phyloP scores from a whole-genome alignment of 805 yeast genomes.

The Sugiyamaella qingdaonensis region DNA sequence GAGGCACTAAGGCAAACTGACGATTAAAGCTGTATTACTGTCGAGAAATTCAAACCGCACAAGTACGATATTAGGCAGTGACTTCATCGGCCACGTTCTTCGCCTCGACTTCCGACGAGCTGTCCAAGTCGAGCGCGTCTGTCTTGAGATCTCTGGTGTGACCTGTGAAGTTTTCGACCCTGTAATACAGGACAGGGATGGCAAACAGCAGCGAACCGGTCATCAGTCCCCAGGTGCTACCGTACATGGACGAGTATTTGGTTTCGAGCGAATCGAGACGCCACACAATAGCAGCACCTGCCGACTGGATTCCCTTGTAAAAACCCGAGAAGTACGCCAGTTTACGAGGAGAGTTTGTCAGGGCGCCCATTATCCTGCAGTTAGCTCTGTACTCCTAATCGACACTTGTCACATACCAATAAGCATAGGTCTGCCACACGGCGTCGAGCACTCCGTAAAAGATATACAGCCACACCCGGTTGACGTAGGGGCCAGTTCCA shows the following conservation, averaged over 20 bases:
- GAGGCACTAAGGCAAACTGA: too few relatives aligned
- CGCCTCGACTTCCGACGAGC: not conserved
- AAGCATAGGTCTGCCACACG: conserved; percentile 42
- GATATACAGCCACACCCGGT: conserved; percentile 48
- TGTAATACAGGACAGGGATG: conserved; percentile 3
- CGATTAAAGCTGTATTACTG: too few relatives aligned
- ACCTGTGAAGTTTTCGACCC: not conserved
- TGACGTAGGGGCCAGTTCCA: conserved; percentile 39
- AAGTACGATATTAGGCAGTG: not conserved
- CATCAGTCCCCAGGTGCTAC: conserved; percentile 49
- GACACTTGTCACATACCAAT: conserved; percentile 32
- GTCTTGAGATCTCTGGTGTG: not conserved
- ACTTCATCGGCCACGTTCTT: not conserved
- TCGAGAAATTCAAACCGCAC: too few relatives aligned
- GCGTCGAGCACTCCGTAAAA: conserved; percentile 47
- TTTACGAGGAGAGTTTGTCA: conserved; percentile 45
- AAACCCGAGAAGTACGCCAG: conserved; percentile 47
- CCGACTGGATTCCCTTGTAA: conserved; percentile 47
- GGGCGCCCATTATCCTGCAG: conserved; percentile 36
- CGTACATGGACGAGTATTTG: conserved; percentile 42
- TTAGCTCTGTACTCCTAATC: not conserved
- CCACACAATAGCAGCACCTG: conserved; percentile 48
- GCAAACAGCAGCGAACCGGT: conserved; percentile 41
- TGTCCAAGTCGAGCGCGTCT: not conserved
- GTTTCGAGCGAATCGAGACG: conserved; percentile 34